Evolutionary conservation across 257 asterid genomes (phyloP), one percentile per base, ranked within the genome.

Genomic region (Paraleonurus japonicus): DNA sequence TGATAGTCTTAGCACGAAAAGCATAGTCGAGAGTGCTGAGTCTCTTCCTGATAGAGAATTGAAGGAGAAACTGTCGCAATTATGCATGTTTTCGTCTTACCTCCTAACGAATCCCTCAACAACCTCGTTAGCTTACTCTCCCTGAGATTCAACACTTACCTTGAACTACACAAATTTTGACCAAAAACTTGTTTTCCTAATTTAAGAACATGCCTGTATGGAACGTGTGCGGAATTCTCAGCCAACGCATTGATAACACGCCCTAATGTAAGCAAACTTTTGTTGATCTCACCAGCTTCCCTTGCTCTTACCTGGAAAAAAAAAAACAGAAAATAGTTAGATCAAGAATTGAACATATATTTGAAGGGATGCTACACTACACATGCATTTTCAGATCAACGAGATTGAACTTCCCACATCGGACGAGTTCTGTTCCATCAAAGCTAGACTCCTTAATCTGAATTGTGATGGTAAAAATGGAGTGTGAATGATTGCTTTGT

Each of bases 311-410:
- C 84, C 92, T 86, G 76, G 70, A n/a, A n/a, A 78, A 39, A 8
- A 67, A 11, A 33, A 6, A 23, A n/a, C n/a, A n/a, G n/a, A n/a
- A n/a, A n/a, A n/a, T n/a, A n/a, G n/a, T n/a, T n/a, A n/a, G n/a
- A n/a, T n/a, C 45, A 65, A 37, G 47, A 72, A 22, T 60, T 17
- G 12, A 48, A n/a, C 1, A 16, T 22, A 22, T 3, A 20, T 5
- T 26, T 11, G 30, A 24, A 15, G 7, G 12, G 3, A 30, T 17
- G 48, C 67, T 30, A 27, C 33, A 83, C 65, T 37, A 27, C 35
- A 84, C 85, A 85, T 86, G 92, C 92, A 65, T n/a, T n/a, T n/a
- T n/a, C n/a, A 86, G 86, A 43, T 86, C 89, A 4, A 86, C 92
- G 45, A 86, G 92, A 71, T 84, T 86, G 39, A 86, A 74, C 67